phyloP scores from a whole-genome alignment of 805 yeast genomes.

The Saccharomyces eubayanus region DNA sequence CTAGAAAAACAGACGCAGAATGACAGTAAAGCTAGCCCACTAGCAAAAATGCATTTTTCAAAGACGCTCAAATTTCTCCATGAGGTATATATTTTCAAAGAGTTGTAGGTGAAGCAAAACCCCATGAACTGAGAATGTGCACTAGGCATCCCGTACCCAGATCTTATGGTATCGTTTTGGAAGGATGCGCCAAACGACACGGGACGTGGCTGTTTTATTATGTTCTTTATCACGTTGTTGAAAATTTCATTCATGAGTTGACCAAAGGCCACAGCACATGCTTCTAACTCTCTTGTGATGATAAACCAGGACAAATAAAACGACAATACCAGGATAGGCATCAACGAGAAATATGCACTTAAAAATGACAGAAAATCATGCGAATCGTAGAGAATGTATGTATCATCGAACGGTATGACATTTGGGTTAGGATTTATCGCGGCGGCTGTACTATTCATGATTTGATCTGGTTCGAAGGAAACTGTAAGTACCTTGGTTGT shows the following conservation, averaged over 20 bases:
- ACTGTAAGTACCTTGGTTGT: neutral
- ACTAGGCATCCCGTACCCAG: slow-evolving; percentile 91
- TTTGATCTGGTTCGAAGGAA: neutral
- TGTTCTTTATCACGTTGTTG: slow-evolving; percentile 58
- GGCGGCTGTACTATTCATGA: neutral
- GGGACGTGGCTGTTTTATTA: slow-evolving; percentile 71
- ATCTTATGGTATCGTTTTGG: slow-evolving; percentile 36
- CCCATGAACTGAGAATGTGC: slow-evolving; percentile 97
- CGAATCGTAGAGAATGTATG: slow-evolving; percentile 74
- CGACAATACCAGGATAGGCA: slow-evolving; percentile 71
- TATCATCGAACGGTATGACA: slow-evolving; percentile 68
- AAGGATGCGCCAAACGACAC: slow-evolving; percentile 29
- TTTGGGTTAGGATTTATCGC: slow-evolving; percentile 6
- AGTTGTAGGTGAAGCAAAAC: slow-evolving; percentile 54
- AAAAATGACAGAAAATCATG: slow-evolving; percentile 49
- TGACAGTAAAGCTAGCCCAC: slow-evolving; percentile 20
- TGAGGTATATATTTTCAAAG: slow-evolving; percentile 34
- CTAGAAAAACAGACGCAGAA: slow-evolving; percentile 56
- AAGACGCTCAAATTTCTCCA: slow-evolving; percentile 33
- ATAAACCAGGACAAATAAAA: slow-evolving; percentile 81
- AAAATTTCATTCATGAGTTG: slow-evolving; percentile 70
- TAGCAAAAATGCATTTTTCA: slow-evolving; percentile 29
- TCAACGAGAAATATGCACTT: slow-evolving; percentile 65
- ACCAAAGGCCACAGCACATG: slow-evolving; percentile 75
- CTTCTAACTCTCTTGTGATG: slow-evolving; percentile 74